Conservation (phyloP, 345 rosid genomes). For the rapeseed (Brassica napus) region DNA sequence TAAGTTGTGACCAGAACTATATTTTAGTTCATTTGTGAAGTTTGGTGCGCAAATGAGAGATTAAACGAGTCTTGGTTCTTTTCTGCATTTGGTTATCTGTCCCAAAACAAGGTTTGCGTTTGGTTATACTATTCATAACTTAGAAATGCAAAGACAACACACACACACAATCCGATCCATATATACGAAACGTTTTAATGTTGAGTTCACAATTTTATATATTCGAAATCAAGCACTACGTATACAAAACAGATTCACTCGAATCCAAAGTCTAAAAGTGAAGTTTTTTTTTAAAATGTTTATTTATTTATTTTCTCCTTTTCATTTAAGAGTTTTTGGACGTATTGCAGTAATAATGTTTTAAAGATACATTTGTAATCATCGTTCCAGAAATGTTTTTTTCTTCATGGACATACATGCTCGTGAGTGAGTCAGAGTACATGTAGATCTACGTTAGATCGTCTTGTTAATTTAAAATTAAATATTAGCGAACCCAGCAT, state of each 20-base stretch:
- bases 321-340: not conserved
- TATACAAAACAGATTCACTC: not conserved
- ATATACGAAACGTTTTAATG: not conserved
- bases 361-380: not conserved
- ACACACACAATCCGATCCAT: no score
- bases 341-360: not conserved
- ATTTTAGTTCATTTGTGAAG: not conserved
- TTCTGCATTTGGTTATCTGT: not conserved
- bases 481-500: slow-evolving; percentile 17
- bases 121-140: not conserved
- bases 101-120: not conserved
- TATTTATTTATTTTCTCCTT: not conserved
- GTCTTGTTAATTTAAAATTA: not conserved
- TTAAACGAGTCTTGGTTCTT: not conserved
- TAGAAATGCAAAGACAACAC: not conserved
- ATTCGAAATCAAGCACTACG: not conserved
- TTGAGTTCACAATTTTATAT: not conserved
- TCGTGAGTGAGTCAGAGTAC: slow-evolving; percentile 16
- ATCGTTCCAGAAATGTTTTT: not conserved
- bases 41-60: not conserved
- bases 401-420: not conserved
- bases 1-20: not conserved
- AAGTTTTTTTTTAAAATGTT: not conserved
- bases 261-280: not conserved
- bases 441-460: slow-evolving; percentile 5